Base-by-base conservation (phyloP, 2,329 filamentous ascomycete species). In the Scedosporium apiospermum region DNA sequence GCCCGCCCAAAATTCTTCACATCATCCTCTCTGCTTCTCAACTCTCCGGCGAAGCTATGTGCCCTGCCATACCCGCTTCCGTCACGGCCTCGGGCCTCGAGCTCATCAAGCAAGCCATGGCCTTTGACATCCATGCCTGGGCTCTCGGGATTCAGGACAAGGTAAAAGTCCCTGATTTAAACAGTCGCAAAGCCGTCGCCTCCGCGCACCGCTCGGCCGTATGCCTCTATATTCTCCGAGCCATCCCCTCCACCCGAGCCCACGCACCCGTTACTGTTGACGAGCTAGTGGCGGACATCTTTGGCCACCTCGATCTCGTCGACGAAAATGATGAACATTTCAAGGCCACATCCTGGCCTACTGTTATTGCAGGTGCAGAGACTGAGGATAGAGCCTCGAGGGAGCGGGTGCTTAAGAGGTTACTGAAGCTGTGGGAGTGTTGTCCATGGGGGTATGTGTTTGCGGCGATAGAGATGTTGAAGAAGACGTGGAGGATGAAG, bases 321-420 rank as follows among this genome's bases (percentile, higher is more conserved):
- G 74, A 73, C 30, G 75, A 77, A 21, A 70, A 74, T 2, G 80
- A 83, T 66, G 76, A 78, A 6, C 76, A 84, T 51, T 85, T 83
- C 73, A 85, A 84, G 68, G 83, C 80, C 6, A 83, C 82, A 2
- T 80, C 80, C n/a, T 86, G 82, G 82, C 82, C 83, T 1, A 75
- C 82, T 0, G 85, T 85, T 65, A 77, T 86, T 34, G 81, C 80
- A 2, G 83, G 83, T 1, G 82, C 82, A 0, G 82, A 85, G 67
- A 79, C 80, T 3, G 75, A 76, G 51, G 76, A 81, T 61, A 70
- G 72, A 0, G 71, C 74, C 42, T 78, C 78, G 63, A 74, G 82
- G 46, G 73, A 71, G 3, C 84, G 82, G 82, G 76, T 80, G n/a
- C 72, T 82, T 68, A 73, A 78, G 60, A 77, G 79, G 12, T 68